Base-by-base conservation (phyloP, 2,329 filamentous ascomycete species). In the Endoconidiophora laricicola region DNA sequence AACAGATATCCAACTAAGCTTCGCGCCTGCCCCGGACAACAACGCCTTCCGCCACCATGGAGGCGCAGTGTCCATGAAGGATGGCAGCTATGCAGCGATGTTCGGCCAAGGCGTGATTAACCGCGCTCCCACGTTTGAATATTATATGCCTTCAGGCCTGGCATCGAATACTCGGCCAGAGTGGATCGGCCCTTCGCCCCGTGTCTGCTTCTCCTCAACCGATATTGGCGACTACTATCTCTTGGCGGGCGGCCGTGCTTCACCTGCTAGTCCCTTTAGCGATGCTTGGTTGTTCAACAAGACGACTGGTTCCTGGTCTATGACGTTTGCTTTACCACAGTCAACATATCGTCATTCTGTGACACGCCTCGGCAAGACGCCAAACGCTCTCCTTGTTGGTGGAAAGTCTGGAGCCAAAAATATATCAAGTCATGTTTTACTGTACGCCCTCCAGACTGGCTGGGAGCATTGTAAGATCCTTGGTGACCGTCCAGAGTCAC, bases 151-250 rank as follows among this genome's bases (percentile, higher is more conserved):
- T 9, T 22, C 10, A 7, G 33, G 14, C 9, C 47, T 20, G 12
- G 10, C 26, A 29, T 49, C 24, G 16, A n/a, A 22, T 16, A 33
- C n/a, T 7, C 26, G 26, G 1, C 46, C 43, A 14, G n/a, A 23
- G 6, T 49, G 39, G 46, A 4, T 33, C 3, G 65, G 65, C 0
- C 73, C 72, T 20, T 56, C 63, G 3, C 61, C 61, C 46, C 66
- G 81, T 42, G 81, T 90, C 70, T 91, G 85, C 57, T 85, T 91
- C 61, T 82, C 83, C 0, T 68, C 87, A 18, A 88, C 83, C 18
- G 69, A 77, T 45, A 60, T 93, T 4, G 72, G 71, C 1, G 65
- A 69, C 33, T 63, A 65, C 20, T 74, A 72, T 53, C 63, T 95
- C 9, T 67, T 94, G 44, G 72, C 76, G 26, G 88, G 90, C 22